Evolutionary conservation across 306 rosid species (phyloP), one percentile per base, ranked within the genome.

Genomic region (Ziziphus jujuba): DNA sequence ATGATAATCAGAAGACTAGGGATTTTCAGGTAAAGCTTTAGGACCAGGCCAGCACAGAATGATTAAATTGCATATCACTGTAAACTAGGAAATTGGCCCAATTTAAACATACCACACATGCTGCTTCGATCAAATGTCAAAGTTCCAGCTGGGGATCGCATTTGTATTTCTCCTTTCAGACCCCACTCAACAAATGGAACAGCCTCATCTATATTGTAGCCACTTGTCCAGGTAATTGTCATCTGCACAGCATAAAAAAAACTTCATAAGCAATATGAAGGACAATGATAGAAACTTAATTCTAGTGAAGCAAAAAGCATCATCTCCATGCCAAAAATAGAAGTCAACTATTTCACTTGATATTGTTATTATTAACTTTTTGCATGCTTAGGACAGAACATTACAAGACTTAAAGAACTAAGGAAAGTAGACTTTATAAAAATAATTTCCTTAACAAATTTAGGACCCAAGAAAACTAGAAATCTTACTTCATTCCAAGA

Each of bases 201-300:
- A 60, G 95, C 96, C 70, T 89, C 96, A 60, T 69, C 58, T 48
- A 87, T 77, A 65, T 69, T 68, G 45, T 87, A 92, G 60, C 98
- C 96, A 73, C 98, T 92, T 24, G 96, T 89, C 98, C 98, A 89
- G 17, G 98, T 89, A 59, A 92, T 69, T 55, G 95, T 79, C 96
- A 87, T 92, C 98, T 92, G 83, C 80, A 85, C 17, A 10, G 17
- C 51, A 47, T 47, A 5, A 47, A 17, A n/a, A 47, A 47, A 47
- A 47, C 5, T 47, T 47, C 17, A 11, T 45, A 11, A 47, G 11
- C 17, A 28, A 28, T 28, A 28, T 28, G 33, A 28, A 28, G 33
- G 33, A 28, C 33, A 28, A 28, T 28, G 4, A 28, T 28, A 28
- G 33, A 28, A 28, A 28, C 33, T 28, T 28, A 28, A 2, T 28